Base-by-base conservation (phyloP, 495 filamentous ascomycete genomes). In the Penicillium coffeae region DNA sequence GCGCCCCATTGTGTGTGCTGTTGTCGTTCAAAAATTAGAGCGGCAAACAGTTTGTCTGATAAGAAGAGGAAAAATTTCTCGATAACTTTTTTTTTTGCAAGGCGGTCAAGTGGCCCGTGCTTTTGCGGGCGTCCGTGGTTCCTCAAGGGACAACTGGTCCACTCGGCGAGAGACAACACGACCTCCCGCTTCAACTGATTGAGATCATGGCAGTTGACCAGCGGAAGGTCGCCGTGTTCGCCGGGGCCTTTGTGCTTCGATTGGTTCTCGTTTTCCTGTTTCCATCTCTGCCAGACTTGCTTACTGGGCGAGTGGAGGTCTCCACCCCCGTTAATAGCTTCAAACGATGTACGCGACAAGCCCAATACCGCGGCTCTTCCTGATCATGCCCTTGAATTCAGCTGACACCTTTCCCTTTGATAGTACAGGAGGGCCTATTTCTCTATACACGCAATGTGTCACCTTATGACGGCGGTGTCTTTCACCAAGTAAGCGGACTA, bases 291-390 rank as follows among this genome's bases (percentile, higher is more conserved):
- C 88, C 94, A 12, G 84, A 90, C 57, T 75, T 96, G 45, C 75
- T 98, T 49, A 90, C 89, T 8, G 89, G 85, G 47, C 85, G 93
- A 63, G 93, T 96, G 50, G 93, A 98, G 76, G 84, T 98, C 50
- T 96, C 93, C 20, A 98, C 93, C 2, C 90, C 93, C 14, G 87
- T 97, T 20, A 96, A 87, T 48, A 96, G 93, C 79, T 98, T 95
- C 80, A 98, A 96, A 74, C 82, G 94, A 81, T 71, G 90, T 95
- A 75, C 69, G 85, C 66, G 27, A 40, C 35, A 21, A 14, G 35
- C 13, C 20, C 35, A 18, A n/a, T n/a, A n/a, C n/a, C n/a, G n/a
- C n/a, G n/a, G n/a, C n/a, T n/a, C n/a, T n/a, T n/a, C n/a, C n/a
- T n/a, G n/a, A n/a, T n/a, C n/a, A n/a, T n/a, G n/a, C n/a, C n/a